Evolutionary conservation across 1,139 yeast species (phyloP), one percentile per base, ranked within the genome.

Genomic region (Candida smagusa): DNA sequence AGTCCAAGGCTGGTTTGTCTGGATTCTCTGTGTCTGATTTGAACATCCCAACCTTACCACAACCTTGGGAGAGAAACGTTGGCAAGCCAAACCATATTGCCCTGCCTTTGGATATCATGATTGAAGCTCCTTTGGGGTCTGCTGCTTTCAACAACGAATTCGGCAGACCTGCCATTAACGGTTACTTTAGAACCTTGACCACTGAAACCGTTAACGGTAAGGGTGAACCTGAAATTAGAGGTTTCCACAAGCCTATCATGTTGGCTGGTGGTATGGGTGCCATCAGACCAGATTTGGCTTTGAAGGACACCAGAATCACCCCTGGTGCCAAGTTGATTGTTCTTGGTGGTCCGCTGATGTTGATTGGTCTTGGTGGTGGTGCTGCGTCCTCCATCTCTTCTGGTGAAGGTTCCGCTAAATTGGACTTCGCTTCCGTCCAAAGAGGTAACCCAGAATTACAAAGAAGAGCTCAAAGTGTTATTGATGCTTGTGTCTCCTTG

Each of bases 371-470:
- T 42, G 99, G 99, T 56, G 99, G 99, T 58, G 99, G 99, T 68
- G 98, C 98, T 34, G 98, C 98, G 7, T 92, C 98, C 6, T 87
- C 96, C 7, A 79, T 90, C 37, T 80, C 95, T 12, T 86, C 97
- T 21, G 97, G 97, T 54, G 97, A 89, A 61, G 96, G 95, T 36
- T 85, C 95, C 32, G 96, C 87, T 13, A 96, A 84, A 47, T 77
- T 94, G 50, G 99, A 94, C 70, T 94, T 90, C 65, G 98, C 98
- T 12, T 90, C 97, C 19, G 99, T 94, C 30, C 99, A 94, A 72
- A 83, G 99, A 71, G 98, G 98, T 42, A 94, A 94, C 68, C 98
- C 99, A 24, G 99, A 94, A 66, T 89, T 94, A 82, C 97, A 94
- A 68, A 86, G 98, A 68, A 84, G 99, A 61, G 97, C 97, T 26